Evolutionary conservation across 202 grass and related monocot genomes (phyloP).

Genomic region (Panicum hallii): DNA sequence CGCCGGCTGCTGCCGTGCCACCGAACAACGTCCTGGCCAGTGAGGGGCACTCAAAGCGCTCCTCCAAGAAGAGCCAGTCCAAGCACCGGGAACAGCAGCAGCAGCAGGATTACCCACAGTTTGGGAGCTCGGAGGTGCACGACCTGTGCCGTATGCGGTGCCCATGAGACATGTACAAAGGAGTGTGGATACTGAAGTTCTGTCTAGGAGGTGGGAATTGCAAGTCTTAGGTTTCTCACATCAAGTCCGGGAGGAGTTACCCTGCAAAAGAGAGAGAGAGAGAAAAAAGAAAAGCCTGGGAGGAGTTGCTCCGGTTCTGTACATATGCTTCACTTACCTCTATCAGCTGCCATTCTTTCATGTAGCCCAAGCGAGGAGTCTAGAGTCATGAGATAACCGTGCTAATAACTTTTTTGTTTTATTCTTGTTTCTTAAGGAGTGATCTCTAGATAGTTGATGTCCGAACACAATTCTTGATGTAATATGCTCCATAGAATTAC

Average conservation of each 20-base stretch:
- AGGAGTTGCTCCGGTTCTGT: conserved; percentile 57
- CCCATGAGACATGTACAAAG: conserved; percentile 57
- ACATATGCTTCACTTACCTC: conserved; percentile 61
- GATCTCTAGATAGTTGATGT: conserved; percentile 46
- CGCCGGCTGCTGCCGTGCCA: background rate
- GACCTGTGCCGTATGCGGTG: conserved; percentile 68
- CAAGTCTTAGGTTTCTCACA: conserved; percentile 42
- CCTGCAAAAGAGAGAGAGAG: background rate
- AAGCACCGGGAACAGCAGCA: conserved; percentile 55
- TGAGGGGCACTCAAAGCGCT: conserved; percentile 50
- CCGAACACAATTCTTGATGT: conserved; percentile 41
- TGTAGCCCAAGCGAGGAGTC: conserved; percentile 49
- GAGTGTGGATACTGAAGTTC: conserved; percentile 44
- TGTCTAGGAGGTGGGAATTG: conserved; percentile 53
- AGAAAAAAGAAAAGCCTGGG: background rate
- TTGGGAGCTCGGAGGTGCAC: conserved; percentile 62
- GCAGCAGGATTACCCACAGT: conserved; percentile 60
- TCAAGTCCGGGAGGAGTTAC: conserved; percentile 44
- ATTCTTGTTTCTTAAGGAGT: conserved; percentile 38
- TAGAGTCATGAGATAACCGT: conserved; percentile 43
- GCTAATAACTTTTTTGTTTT: conserved; percentile 43
- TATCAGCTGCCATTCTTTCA: conserved; percentile 49
- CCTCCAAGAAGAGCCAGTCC: conserved; percentile 62
- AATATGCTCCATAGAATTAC: conserved; percentile 49
- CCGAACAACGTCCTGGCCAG: conserved; percentile 46